Evolutionary conservation across 2,329 filamentous ascomycete species (phyloP).

Genomic region (Thermomyces lanuginosus): DNA sequence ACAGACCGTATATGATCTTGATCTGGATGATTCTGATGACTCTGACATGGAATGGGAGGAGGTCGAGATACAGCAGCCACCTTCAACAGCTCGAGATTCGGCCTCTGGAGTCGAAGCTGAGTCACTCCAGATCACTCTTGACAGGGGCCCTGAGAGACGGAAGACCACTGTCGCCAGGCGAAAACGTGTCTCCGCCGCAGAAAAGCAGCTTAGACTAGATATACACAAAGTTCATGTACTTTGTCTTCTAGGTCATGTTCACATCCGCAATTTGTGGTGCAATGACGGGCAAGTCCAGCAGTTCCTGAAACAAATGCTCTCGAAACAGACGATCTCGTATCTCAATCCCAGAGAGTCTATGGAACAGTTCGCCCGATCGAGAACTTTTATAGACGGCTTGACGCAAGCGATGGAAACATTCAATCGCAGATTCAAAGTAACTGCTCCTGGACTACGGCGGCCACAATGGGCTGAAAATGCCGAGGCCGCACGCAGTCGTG

Average conservation of each 20-base stretch:
- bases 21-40: slow-evolving; percentile 35
- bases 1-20: slow-evolving; percentile 22
- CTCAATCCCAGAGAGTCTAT: slow-evolving; percentile 52
- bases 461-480: slow-evolving; percentile 60
- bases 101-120: slow-evolving; percentile 10
- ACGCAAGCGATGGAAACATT: slow-evolving; percentile 52
- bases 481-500: slow-evolving; percentile 43
- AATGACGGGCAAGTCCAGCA: slow-evolving; percentile 55
- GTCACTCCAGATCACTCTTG: slow-evolving; percentile 23
- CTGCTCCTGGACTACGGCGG: slow-evolving; percentile 50
- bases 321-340: slow-evolving; percentile 47
- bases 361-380: slow-evolving; percentile 58
- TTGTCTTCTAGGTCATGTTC: slow-evolving; percentile 62
- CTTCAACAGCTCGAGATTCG: slow-evolving; percentile 10
- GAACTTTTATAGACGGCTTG: slow-evolving; percentile 66
- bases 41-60: slow-evolving; percentile 29
- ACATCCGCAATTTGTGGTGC: slow-evolving; percentile 74
- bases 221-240: slow-evolving; percentile 79
- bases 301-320: slow-evolving; percentile 47
- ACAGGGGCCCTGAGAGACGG: slow-evolving; percentile 13
- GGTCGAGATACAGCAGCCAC: slow-evolving; percentile 31
- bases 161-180: slow-evolving; percentile 22
- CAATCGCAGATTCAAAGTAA: slow-evolving; percentile 52
- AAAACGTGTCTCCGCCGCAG: slow-evolving; percentile 38
- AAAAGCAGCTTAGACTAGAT: slow-evolving; percentile 48